Evolutionary conservation across 2,329 filamentous ascomycete genomes (phyloP).

Genomic region (Trichothecium sympodiale): DNA sequence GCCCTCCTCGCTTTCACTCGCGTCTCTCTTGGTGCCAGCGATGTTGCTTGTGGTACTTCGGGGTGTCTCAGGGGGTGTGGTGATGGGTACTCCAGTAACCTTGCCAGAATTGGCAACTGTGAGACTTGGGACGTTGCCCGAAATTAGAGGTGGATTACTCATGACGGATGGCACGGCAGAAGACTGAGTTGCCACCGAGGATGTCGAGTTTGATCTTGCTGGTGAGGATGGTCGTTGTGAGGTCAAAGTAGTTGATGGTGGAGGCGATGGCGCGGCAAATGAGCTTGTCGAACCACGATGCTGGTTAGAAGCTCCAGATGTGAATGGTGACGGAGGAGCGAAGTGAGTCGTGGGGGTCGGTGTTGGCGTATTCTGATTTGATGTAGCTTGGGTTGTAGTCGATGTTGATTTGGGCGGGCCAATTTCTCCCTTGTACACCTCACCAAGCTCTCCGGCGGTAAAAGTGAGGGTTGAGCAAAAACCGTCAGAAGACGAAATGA

Average conservation of each 20-base stretch:
- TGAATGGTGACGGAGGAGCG: conserved; percentile 49
- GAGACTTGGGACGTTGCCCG: conserved; percentile 66
- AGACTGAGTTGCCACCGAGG: conserved; percentile 63
- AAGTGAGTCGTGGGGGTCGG: conserved; percentile 58
- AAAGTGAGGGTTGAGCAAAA: conserved; percentile 94
- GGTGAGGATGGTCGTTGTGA: conserved; percentile 64
- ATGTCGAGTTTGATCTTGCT: conserved; percentile 74
- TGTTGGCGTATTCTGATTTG: conserved; percentile 56
- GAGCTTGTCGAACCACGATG: conserved; percentile 49
- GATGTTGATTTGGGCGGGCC: conserved; percentile 30
- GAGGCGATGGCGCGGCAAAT: conserved; percentile 46
- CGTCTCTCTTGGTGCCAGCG: conserved; percentile 44
- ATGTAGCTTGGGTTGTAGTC: conserved; percentile 22
- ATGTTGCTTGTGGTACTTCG: conserved; percentile 23
- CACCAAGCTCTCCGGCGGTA: conserved; percentile 69
- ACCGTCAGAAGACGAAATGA: conserved; percentile 96
- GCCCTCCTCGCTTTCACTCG: conserved; percentile 42
- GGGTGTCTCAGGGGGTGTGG: conserved; percentile 86
- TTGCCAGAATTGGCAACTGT: conserved; percentile 61
- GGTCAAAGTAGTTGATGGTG: conserved; percentile 37
- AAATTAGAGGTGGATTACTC: conserved; percentile 69
- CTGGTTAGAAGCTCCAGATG: conserved; percentile 31
- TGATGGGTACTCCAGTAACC: conserved; percentile 57
- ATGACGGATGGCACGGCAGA: conserved; percentile 38
- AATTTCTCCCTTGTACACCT: conserved; percentile 62